phyloP scores from a whole-genome alignment of 2,329 filamentous ascomycete species.

The Lachnellula arida region DNA sequence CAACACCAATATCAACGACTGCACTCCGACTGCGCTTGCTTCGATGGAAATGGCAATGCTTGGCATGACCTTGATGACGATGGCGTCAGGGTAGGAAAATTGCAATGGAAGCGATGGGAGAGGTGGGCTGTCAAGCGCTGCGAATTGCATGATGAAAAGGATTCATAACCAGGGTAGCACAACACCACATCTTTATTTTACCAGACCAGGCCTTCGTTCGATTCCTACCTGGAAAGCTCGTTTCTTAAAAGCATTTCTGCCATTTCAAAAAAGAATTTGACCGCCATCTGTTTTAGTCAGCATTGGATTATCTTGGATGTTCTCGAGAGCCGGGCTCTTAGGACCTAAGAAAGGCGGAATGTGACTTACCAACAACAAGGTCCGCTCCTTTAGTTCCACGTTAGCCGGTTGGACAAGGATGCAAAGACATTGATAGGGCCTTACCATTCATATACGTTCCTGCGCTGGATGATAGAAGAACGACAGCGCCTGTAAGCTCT shows the following conservation, averaged over 20 bases:
- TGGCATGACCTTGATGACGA: constrained; percentile 41
- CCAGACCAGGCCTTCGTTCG: constrained; percentile 3
- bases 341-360: background rate
- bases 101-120: constrained; percentile 51
- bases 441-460: constrained; percentile 57
- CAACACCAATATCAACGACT: background rate
- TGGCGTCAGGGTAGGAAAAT: constrained; percentile 41
- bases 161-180: constrained; percentile 25
- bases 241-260: background rate
- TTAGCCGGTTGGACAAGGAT: background rate
- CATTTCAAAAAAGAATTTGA: constrained; percentile 29
- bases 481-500: constrained; percentile 58
- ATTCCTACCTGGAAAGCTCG: background rate
- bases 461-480: constrained; percentile 55
- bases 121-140: constrained; percentile 49
- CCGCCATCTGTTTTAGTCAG: constrained; percentile 38
- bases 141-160: constrained; percentile 17
- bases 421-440: background rate
- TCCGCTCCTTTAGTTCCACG: constrained; percentile 47
- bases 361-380: constrained; percentile 50
- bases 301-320: background rate
- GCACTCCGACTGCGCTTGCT: constrained; percentile 21
- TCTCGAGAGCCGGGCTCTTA: background rate
- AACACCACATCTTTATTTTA: constrained; percentile 25
- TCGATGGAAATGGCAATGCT: constrained; percentile 8